These are phyloP conservation scores for Yarrowia sp. DNA, from an alignment of 805 yeast genomes.

Conservation along the genomic window DNA sequence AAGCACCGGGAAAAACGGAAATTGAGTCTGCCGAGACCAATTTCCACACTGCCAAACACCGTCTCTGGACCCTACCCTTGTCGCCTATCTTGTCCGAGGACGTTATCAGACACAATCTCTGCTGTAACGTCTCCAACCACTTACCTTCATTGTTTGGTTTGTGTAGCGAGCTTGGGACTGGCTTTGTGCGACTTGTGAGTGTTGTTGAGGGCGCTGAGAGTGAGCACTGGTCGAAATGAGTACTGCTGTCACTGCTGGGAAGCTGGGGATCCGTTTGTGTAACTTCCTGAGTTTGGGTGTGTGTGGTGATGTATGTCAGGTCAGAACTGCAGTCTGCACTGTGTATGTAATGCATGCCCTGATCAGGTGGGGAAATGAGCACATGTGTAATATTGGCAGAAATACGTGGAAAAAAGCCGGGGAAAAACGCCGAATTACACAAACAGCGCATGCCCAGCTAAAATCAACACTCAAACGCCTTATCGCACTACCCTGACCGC, in stretches of 20 bases:
- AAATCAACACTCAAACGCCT: neutral
- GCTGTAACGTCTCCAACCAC: slow-evolving; percentile 33
- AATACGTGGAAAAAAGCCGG: too few species aligned
- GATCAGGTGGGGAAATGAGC: slow-evolving; percentile 12
- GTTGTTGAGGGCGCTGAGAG: neutral
- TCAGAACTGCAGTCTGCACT: neutral
- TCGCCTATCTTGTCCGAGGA: too few species aligned
- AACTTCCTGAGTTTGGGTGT: neutral
- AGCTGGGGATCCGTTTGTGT: neutral
- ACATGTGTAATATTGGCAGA: too few species aligned
- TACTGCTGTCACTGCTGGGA: too few species aligned
- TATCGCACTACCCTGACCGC: neutral
- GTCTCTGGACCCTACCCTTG: too few species aligned
- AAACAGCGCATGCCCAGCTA: too few species aligned
- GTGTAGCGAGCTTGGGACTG: neutral
- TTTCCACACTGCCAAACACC: neutral
- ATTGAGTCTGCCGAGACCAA: neutral
- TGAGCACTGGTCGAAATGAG: neutral
- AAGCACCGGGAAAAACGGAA: too few species aligned
- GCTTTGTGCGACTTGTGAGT: neutral
- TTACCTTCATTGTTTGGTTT: slow-evolving; percentile 28
- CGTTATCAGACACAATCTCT: too few species aligned
- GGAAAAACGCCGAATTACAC: too few species aligned
- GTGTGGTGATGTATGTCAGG: neutral
- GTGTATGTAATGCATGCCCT: neutral